These are phyloP conservation scores for Diospyros lotus DNA, from an alignment of 148 eudicot genomes.

Conservation along the genomic window DNA sequence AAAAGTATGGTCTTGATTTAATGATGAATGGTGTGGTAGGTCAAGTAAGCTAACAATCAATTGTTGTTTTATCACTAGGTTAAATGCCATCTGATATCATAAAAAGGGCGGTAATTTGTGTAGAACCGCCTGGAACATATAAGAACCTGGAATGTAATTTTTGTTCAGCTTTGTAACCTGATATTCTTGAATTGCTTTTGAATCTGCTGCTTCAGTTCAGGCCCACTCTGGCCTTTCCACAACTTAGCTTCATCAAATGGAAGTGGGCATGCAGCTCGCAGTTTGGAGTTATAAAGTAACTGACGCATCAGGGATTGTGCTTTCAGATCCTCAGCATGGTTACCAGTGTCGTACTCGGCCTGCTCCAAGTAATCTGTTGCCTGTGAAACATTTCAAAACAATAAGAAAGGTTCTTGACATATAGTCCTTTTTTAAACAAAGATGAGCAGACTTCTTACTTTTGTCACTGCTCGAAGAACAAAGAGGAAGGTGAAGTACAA, in stretches of 20 bases:
- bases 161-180: conserved; percentile 31
- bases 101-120: not conserved
- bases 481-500: conserved; percentile 89
- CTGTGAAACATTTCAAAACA: conserved; percentile 24
- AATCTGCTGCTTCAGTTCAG: conserved; percentile 76
- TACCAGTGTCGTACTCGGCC: conserved; percentile 95
- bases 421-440: not conserved
- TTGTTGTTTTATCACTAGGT: not conserved
- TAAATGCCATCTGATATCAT: not conserved
- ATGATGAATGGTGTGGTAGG: not conserved
- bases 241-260: conserved; percentile 93
- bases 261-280: conserved; percentile 86
- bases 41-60: not conserved
- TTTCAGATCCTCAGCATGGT: conserved; percentile 73
- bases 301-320: conserved; percentile 79
- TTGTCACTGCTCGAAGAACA: conserved; percentile 94
- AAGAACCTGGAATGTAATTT: not conserved
- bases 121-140: not conserved
- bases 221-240: conserved; percentile 96
- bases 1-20: not conserved
- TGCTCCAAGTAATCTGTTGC: conserved; percentile 88
- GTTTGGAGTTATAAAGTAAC: conserved; percentile 65
- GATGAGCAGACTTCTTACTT: conserved; percentile 28
- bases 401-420: not conserved
- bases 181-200: conserved; percentile 85